Base-by-base conservation (phyloP, 805 yeast species). In the Sugiyamaella smithiae region DNA sequence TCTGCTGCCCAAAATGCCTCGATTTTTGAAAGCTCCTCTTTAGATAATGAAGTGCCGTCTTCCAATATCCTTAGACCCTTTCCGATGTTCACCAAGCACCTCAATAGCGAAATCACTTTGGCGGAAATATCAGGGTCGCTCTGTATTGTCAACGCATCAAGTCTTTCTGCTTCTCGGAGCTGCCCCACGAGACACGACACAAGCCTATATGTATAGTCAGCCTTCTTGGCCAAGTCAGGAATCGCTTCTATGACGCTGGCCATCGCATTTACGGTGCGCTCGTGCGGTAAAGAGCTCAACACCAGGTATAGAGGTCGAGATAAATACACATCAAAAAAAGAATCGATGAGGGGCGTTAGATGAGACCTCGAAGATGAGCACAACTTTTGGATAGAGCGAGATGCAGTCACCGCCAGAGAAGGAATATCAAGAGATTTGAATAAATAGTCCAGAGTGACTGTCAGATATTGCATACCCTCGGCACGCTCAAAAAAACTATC, bases 31-130 rank as follows among this genome's bases (percentile, higher is more conserved):
- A 8, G 19, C 20, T 19, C 72, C 12, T 65, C 69, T 5, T 54
- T 57, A 20, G 68, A 67, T 5, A 35, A 6, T 11, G 38, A 35
- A 36, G 65, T 67, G 19, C 65, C 65, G 20, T 82, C 88, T 33
- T 73, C 80, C 0, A 87, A 82, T 1, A 76, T 64, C 43, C 78
- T 78, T 59, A 84, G 64, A 0, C 89, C 88, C 48, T 81, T 83
- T 0, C 88, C 93, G 2, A 88, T 68, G 46, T 84, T 86, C n/a
- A 74, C 73, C 0, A 88, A 63, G 59, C 88, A 85, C 11, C 77
- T 67, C 22, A 87, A 64, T 40, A 86, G 65, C 20, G 89, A 82
- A 2, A 73, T 60, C 1, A 77, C 80, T 2, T 66, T 54, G 26
- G 70, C 69, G 4, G 53, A 52, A 12, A 16, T 32, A 12, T 40